Percentiles rank a stretch among this genome's conserved stretches.
Evolutionary conservation across 1,284 basidiomycete species (phyloP).

Genomic region (Cystobasidiaceae sp.): DNA sequence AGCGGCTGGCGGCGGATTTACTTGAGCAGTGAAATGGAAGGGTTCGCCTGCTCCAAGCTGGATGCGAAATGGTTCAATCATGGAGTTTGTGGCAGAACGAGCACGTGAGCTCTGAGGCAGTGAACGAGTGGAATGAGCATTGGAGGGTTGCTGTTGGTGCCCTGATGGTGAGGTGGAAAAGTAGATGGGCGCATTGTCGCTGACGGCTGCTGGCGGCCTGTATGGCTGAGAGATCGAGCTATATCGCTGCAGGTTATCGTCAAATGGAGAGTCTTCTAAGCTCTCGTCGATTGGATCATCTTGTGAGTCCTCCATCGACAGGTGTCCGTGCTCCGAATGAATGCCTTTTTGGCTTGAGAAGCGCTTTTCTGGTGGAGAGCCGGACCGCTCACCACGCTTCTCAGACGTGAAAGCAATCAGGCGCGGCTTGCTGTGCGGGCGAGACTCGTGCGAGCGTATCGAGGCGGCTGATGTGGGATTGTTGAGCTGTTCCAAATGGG

Average conservation of each 20-base stretch:
- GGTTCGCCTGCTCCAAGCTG: slow-evolving; percentile 23
- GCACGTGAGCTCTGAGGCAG: slow-evolving; percentile 2
- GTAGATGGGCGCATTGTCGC: slow-evolving; percentile 27
- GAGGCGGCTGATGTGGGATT: background rate
- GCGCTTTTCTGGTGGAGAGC: slow-evolving; percentile 17
- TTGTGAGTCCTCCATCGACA: slow-evolving; percentile 4
- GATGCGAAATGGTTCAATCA: slow-evolving; percentile 22
- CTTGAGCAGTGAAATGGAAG: slow-evolving; percentile 29
- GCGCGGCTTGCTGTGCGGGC: slow-evolving; percentile 21
- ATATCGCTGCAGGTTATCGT: slow-evolving; percentile 17
- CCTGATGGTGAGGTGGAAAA: slow-evolving; percentile 15
- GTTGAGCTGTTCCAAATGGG: slow-evolving; percentile 5
- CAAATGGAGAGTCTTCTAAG: slow-evolving; percentile 21
- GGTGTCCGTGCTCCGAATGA: slow-evolving; percentile 1
- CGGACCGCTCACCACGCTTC: slow-evolving; percentile 14
- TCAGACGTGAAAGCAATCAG: slow-evolving; percentile 30
- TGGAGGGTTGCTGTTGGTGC: background rate
- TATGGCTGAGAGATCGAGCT: slow-evolving; percentile 18
- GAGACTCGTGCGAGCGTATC: background rate
- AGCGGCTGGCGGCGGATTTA: slow-evolving; percentile 14
- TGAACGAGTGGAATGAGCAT: background rate
- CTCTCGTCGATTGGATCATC: slow-evolving; percentile 14
- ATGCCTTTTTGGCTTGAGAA: slow-evolving; percentile 21
- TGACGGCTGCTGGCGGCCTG: slow-evolving; percentile 6
- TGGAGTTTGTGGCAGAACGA: slow-evolving; percentile 1